Evolutionary conservation across 495 filamentous ascomycete genomes (phyloP), one percentile per base, ranked within the genome.

Genomic region (Aspergillus panamensis): DNA sequence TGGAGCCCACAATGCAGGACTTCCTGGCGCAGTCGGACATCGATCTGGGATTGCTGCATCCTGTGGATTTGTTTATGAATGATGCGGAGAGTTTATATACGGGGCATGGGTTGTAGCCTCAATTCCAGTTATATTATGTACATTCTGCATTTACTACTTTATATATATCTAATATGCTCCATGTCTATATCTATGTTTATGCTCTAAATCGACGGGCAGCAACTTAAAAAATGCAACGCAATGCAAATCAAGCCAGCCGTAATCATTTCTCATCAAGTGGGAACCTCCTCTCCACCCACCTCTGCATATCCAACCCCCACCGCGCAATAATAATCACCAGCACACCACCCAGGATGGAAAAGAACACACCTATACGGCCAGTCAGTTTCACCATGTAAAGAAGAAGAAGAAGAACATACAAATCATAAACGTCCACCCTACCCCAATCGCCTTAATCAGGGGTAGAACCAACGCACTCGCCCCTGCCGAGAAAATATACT

Each of bases 401-500:
- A 25, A 30, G 17, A 47, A 49, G 49, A 21, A 25, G 12, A 45
- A 57, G 19, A 45, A 51, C 12, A 33, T 58, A 78, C 75, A 73
- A 49, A 78, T 75, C 0, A 74, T 77, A 67, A 77, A 78, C 47
- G 74, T 71, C 70, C 69, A 88, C 1, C 88, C 88, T 3, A 90
- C 85, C 3, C 87, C 87, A 56, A 90, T 88, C 37, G 64, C 73
- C 51, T 83, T 66, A 43, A 90, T 82, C 17, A 86, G 71, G 12
- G 87, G 87, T 51, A 88, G 74, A 57, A 87, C 84, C 8, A 81
- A 75, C 1, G 85, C 87, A 33, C 81, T 84, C 12, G 80, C 84
- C 32, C 76, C 72, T 4, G 87, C 88, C 4, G 82, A 86, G 59
- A 89, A 87, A 3, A 87, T 67, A 69, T 90, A 90, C 49, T 87